phyloP scores from a whole-genome alignment of 139 green algal genomes.

The Pseudopediastrum boryanum region DNA sequence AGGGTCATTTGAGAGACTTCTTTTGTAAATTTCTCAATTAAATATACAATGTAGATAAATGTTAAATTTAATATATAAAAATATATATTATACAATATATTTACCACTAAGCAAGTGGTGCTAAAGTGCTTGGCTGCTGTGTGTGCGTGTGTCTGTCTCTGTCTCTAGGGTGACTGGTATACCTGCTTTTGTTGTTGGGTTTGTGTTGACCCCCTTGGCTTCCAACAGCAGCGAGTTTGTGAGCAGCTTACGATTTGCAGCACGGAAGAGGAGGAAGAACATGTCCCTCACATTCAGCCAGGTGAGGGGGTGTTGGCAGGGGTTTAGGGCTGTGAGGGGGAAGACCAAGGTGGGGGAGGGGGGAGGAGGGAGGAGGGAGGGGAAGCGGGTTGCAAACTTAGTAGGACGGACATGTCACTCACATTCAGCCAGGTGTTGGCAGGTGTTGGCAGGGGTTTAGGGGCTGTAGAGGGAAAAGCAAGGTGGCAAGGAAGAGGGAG shows the following conservation, averaged over 20 bases:
- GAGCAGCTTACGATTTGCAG: constrained; percentile 63
- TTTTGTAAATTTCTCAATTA: no score
- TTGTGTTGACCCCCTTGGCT: constrained; percentile 66
- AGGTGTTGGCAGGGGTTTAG: no score
- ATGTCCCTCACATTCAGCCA: constrained; percentile 73
- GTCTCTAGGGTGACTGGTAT: constrained; percentile 48
- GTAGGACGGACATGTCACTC: constrained; percentile 67
- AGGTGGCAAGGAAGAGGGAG: no score
- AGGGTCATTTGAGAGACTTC: no score
- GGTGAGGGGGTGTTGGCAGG: constrained; percentile 46
- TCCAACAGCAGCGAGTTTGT: constrained; percentile 73
- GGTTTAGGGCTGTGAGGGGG: no score
- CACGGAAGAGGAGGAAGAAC: constrained; percentile 58
- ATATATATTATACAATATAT: no score
- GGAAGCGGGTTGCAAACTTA: no score
- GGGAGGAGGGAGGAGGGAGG: no score
- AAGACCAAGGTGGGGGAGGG: no score
- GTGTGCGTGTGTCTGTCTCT: neutral
- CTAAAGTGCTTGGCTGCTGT: neutral
- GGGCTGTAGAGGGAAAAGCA: no score
- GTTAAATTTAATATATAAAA: no score
- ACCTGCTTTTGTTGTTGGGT: constrained; percentile 71
- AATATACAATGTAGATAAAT: no score
- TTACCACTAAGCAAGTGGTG: neutral
- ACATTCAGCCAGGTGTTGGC: constrained; percentile 65